Conservation (phyloP, 2,329 filamentous ascomycete species). For the Zopfia rhizophila region DNA sequence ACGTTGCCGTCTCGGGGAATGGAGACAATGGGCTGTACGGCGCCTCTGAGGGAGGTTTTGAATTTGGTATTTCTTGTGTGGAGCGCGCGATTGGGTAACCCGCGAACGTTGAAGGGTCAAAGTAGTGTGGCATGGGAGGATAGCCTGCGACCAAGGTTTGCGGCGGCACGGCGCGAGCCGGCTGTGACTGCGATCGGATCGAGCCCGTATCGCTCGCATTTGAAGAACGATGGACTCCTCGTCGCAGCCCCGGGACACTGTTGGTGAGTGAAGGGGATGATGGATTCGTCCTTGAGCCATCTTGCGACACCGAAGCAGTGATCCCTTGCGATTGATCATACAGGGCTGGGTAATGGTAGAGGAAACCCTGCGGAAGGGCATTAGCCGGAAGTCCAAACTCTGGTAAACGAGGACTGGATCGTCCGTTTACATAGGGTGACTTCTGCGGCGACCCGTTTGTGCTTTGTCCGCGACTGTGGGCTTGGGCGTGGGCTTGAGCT, state of each 20-base stretch:
- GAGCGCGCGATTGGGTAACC: slow-evolving; percentile 49
- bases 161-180: slow-evolving; percentile 56
- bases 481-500: slow-evolving; percentile 30
- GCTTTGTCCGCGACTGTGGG: slow-evolving; percentile 37
- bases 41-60: slow-evolving; percentile 30
- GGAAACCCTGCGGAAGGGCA: slow-evolving; percentile 51
- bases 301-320: slow-evolving; percentile 50
- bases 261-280: slow-evolving; percentile 59
- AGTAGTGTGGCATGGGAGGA: slow-evolving; percentile 45
- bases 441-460: slow-evolving; percentile 55
- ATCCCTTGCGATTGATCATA: slow-evolving; percentile 53
- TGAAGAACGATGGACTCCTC: slow-evolving; percentile 55
- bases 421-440: slow-evolving; percentile 43
- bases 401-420: slow-evolving; percentile 43
- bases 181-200: slow-evolving; percentile 61
- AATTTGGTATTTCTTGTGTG: slow-evolving; percentile 38
- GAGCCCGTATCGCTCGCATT: slow-evolving; percentile 56
- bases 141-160: slow-evolving; percentile 54
- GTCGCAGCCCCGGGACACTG: slow-evolving; percentile 55
- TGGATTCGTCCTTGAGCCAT: slow-evolving; percentile 59
- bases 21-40: slow-evolving; percentile 33
- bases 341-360: slow-evolving; percentile 59
- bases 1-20: slow-evolving; percentile 30
- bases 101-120: slow-evolving; percentile 40
- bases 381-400: slow-evolving; percentile 42